Evolutionary conservation across 2,329 filamentous ascomycete species (phyloP).

Genomic region (Fusarium marasasianum): DNA sequence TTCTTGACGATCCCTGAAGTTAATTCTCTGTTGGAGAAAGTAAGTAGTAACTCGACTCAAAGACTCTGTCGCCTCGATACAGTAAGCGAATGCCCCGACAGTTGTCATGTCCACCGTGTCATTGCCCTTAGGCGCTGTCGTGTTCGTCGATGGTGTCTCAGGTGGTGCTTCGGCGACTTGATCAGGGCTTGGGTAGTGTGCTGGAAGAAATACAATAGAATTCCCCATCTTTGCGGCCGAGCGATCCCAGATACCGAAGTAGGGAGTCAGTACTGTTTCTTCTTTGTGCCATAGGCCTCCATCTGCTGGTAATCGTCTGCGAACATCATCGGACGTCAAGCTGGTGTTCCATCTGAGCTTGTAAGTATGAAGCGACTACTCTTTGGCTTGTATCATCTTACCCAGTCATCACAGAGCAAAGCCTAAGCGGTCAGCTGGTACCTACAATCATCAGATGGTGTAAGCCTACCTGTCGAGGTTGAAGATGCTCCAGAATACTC

Average conservation of each 20-base stretch:
- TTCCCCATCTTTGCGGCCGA: slow-evolving; percentile 52
- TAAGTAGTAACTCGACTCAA: slow-evolving; percentile 56
- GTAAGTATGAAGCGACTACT: not conserved
- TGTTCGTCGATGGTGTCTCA: slow-evolving; percentile 4
- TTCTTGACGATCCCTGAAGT: slow-evolving; percentile 51
- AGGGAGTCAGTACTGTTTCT: slow-evolving; percentile 52
- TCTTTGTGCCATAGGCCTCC: slow-evolving; percentile 53
- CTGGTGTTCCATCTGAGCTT: slow-evolving; percentile 46
- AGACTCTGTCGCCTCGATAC: slow-evolving; percentile 58
- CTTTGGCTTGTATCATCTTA: not conserved
- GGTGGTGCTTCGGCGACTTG: slow-evolving; percentile 19
- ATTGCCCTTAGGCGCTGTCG: not conserved
- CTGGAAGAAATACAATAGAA: slow-evolving; percentile 51
- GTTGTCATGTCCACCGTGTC: slow-evolving; percentile 46
- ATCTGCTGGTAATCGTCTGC: slow-evolving; percentile 47
- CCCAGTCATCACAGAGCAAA: slow-evolving; percentile 34
- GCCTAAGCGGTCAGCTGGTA: not conserved
- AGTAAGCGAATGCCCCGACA: slow-evolving; percentile 57
- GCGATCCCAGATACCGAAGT: slow-evolving; percentile 57
- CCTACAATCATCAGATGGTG: rapidly evolving
- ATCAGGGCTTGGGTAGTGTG: slow-evolving; percentile 42
- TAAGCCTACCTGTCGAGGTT: slow-evolving; percentile 42
- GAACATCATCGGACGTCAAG: slow-evolving; percentile 46
- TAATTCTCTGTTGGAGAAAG: slow-evolving; percentile 56
- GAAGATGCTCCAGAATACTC: slow-evolving; percentile 49